phyloP scores from a whole-genome alignment of 2,329 filamentous ascomycete species.

The Ascochyta koolunga region DNA sequence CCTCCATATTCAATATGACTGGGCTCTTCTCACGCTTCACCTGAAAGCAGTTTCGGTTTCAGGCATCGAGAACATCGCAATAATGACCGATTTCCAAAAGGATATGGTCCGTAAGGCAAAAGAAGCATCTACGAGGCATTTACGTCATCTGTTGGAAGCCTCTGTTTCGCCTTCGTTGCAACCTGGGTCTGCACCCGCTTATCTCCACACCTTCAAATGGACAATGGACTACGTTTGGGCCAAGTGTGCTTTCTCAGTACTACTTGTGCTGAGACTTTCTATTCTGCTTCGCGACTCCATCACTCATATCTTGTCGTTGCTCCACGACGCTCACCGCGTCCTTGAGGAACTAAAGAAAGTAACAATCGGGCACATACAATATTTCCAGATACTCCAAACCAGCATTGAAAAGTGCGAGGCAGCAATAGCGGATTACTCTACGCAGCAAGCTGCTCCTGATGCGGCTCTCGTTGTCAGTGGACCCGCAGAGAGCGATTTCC shows the following conservation, averaged over 20 bases:
- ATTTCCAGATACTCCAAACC: constrained; percentile 56
- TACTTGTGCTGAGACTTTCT: constrained; percentile 60
- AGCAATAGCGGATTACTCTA: constrained; percentile 49
- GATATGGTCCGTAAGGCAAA: constrained; percentile 59
- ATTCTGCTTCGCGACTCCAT: constrained; percentile 55
- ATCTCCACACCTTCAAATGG: constrained; percentile 59
- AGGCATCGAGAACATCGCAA: constrained; percentile 58
- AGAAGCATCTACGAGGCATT: constrained; percentile 57
- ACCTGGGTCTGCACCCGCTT: constrained; percentile 32
- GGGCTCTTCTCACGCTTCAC: constrained; percentile 60
- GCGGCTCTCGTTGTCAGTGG: constrained; percentile 9
- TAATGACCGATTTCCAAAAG: constrained; percentile 58
- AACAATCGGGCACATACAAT: constrained; percentile 53
- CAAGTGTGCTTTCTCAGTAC: constrained; percentile 63
- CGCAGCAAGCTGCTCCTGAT: constrained; percentile 19
- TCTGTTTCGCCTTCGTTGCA: constrained; percentile 29
- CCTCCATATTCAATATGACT: constrained; percentile 59
- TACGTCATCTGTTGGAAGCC: constrained; percentile 53
- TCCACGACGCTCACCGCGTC: constrained; percentile 53
- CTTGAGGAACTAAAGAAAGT: constrained; percentile 52
- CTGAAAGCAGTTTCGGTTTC: constrained; percentile 58
- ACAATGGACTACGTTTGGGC: constrained; percentile 66
- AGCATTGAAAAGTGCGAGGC: constrained; percentile 59
- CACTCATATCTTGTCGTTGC: constrained; percentile 49
- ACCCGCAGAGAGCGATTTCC: constrained; percentile 55